Evolutionary conservation across 2,329 filamentous ascomycete genomes (phyloP).

Genomic region (Diplocarpon mali): DNA sequence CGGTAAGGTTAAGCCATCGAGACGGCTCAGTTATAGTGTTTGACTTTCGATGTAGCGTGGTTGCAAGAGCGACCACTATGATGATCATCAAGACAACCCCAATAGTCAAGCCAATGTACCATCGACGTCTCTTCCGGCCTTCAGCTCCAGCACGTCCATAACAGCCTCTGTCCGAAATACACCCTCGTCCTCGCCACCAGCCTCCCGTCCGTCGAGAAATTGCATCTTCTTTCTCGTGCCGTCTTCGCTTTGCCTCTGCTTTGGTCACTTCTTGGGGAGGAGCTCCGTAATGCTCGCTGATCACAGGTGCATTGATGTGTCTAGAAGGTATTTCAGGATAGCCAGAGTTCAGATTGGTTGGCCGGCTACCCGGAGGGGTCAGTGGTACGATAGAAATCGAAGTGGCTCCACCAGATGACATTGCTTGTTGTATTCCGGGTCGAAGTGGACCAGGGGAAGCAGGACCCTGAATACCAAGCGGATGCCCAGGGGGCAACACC

Average conservation of each 20-base stretch:
- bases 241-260: constrained; percentile 35
- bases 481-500: constrained; percentile 45
- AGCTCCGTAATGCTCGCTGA: constrained; percentile 2
- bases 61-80: constrained; percentile 45
- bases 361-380: constrained; percentile 30
- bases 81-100: constrained; percentile 44
- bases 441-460: constrained; percentile 51
- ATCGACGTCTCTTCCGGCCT: constrained; percentile 49
- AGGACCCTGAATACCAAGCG: constrained; percentile 36
- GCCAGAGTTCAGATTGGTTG: constrained; percentile 25
- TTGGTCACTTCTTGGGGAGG: constrained; percentile 21
- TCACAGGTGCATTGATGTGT: constrained; percentile 2
- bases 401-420: constrained; percentile 51
- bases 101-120: constrained; percentile 43
- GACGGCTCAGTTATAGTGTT: constrained; percentile 31
- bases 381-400: constrained; percentile 48
- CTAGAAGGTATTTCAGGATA: constrained; percentile 21
- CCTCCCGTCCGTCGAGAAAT: constrained; percentile 45
- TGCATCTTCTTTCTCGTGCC: constrained; percentile 55
- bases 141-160: constrained; percentile 53
- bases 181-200: constrained; percentile 55
- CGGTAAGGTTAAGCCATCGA: constrained; percentile 73
- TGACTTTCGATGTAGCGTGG: constrained; percentile 36
- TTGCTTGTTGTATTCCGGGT: constrained; percentile 48
- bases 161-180: constrained; percentile 51